Conservation (phyloP, 176 grass and related monocot species). For the Elymus sibiricus region DNA sequence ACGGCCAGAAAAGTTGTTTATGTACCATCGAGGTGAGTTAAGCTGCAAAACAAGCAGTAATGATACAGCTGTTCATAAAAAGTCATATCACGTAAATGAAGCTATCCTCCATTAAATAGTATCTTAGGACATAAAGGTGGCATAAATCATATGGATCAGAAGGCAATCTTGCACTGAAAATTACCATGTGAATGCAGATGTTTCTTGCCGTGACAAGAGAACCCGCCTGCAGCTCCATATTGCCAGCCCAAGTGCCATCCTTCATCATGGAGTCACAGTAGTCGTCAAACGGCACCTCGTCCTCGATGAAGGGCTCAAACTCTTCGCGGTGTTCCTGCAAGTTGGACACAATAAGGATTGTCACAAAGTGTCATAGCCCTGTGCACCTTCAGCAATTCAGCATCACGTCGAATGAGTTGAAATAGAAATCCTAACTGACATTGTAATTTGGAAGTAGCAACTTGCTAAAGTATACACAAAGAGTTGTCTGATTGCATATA, state of each 20-base stretch:
- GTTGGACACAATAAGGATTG: slow-evolving; percentile 9
- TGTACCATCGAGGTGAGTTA: slow-evolving; percentile 83
- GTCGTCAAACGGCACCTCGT: slow-evolving; percentile 76
- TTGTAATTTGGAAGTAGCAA: too few relatives aligned
- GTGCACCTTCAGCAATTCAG: background rate
- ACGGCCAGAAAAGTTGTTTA: slow-evolving; percentile 71
- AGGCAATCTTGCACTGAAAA: background rate
- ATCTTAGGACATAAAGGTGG: background rate
- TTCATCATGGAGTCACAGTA: slow-evolving; percentile 87
- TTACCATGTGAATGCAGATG: slow-evolving; percentile 91
- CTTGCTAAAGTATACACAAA: background rate
- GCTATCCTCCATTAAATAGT: background rate
- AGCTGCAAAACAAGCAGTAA: slow-evolving; percentile 52
- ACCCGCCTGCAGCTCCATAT: slow-evolving; percentile 94
- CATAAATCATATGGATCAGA: background rate
- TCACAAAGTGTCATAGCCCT: background rate
- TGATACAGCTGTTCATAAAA: background rate
- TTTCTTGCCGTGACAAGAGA: slow-evolving; percentile 81
- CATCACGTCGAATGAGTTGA: background rate
- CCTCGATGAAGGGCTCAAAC: slow-evolving; percentile 97
- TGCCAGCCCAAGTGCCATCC: slow-evolving; percentile 89
- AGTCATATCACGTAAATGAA: background rate
- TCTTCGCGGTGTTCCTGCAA: slow-evolving; percentile 59
- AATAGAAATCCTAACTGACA: background rate
- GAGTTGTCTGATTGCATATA: background rate